phyloP scores from a whole-genome alignment of 192 early-diverging fungal species.

The Pecoramyces ruminantium region DNA sequence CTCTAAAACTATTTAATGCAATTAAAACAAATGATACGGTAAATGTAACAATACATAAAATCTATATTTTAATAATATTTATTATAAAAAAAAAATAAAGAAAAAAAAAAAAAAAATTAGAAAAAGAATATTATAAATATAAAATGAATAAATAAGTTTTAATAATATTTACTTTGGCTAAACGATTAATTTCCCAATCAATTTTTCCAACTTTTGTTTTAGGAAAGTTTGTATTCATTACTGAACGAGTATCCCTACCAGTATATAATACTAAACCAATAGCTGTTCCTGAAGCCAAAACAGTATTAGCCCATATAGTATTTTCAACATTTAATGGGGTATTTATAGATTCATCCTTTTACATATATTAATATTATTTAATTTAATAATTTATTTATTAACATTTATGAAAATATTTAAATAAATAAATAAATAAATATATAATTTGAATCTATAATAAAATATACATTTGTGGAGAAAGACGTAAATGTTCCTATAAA shows the following conservation, averaged over 20 bases:
- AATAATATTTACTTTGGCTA: conserved; percentile 15
- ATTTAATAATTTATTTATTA: background rate
- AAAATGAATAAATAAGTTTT: too few species aligned
- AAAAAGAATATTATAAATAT: too few species aligned
- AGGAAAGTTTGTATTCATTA: conserved; percentile 88
- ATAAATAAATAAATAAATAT: too few species aligned
- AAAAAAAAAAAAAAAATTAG: too few species aligned
- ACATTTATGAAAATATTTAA: too few species aligned
- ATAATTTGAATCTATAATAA: too few species aligned
- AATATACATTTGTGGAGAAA: background rate
- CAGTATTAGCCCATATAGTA: conserved; percentile 89
- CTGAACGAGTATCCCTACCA: conserved; percentile 80
- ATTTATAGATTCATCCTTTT: conserved; percentile 14
- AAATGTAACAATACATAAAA: conserved; percentile 72
- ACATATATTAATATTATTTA: too few species aligned
- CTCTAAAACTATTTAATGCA: conserved; percentile 71
- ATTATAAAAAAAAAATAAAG: too few species aligned
- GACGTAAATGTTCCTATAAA: conserved; percentile 60
- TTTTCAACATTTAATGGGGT: conserved; percentile 74
- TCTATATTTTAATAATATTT: conserved; percentile 28
- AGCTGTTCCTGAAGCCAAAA: conserved; percentile 75
- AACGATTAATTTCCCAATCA: conserved; percentile 76
- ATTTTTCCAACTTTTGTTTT: conserved; percentile 79
- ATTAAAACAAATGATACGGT: conserved; percentile 72
- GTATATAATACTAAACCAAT: conserved; percentile 81